Evolutionary conservation across 768 basidiomycete species (phyloP), one percentile per base, ranked within the genome.

Genomic region (Pleurotus tuoliensis): DNA sequence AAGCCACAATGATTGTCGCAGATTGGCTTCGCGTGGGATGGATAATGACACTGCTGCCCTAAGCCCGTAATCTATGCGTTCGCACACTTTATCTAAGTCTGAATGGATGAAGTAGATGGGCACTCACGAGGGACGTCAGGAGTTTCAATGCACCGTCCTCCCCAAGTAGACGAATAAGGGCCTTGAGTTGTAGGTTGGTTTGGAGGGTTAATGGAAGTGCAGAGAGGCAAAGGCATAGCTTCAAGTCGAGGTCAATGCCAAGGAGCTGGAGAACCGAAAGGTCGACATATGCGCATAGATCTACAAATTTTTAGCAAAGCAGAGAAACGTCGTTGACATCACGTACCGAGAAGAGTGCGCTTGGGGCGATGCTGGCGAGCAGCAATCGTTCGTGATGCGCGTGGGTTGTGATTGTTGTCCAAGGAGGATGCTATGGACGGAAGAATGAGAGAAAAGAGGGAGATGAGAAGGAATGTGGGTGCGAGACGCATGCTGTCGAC

Each of bases 191-290:
- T 18, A 53, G 13, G 30, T 56, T 46, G n/a, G 41, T 56, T 13
- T 34, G 34, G 12, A 59, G 59, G 20, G 44, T 37, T 6, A 59
- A 43, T 15, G 49, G 59, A 37, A 59, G 55, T 2, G 55, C 55
- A 15, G 59, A 59, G 9, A 59, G 46, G 34, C 59, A 59, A 24
- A 59, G 59, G 48, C 59, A 59, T 12, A 59, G n/a, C 41, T 59
- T 46, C 18, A 59, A 27, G 22, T 52, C 13, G 18, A 50, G 16
- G 8, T 55, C 34, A 15, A n/a, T 20, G 13, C 59, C 59, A 27
- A 59, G 55, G 30, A 55, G 27, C 8, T 55, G 15, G 30, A 44
- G 45, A 43, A 53, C 27, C n/a, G 43, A 25, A 2, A 51, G 48
- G 22, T 53, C 55, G 11, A 59, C n/a, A 48, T 59, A 49, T 24